Conservation (phyloP, 179 eudicot species). For the Silene vulgaris region DNA sequence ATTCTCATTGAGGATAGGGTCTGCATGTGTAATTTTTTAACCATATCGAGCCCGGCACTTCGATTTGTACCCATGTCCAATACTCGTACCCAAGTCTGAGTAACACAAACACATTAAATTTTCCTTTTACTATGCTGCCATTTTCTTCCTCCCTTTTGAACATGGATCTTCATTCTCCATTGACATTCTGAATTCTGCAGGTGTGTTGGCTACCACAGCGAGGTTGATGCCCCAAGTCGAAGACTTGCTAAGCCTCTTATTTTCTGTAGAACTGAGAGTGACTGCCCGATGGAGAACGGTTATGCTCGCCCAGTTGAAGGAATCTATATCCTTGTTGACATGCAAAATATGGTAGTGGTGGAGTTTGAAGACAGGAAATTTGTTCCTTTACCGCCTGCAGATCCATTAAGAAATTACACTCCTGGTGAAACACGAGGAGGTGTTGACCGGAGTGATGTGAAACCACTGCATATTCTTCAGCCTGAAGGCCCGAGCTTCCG, state of each 20-base stretch:
- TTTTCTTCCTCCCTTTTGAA: background rate
- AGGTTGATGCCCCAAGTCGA: slow-evolving; percentile 83
- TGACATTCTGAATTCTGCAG: slow-evolving; percentile 32
- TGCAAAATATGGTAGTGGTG: slow-evolving; percentile 88
- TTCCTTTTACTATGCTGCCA: background rate
- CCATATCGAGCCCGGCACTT: background rate
- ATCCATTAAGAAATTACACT: slow-evolving; percentile 93
- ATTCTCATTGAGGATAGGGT: no score
- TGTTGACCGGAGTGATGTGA: slow-evolving; percentile 91
- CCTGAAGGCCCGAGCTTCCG: slow-evolving; percentile 99
- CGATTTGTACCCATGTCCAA: background rate
- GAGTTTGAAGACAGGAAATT: slow-evolving; percentile 95
- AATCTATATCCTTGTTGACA: slow-evolving; percentile 82
- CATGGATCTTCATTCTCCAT: background rate
- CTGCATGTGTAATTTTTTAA: background rate
- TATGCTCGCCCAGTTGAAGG: slow-evolving; percentile 99
- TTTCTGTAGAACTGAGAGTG: slow-evolving; percentile 93
- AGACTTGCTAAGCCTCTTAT: slow-evolving; percentile 97
- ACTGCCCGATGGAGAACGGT: slow-evolving; percentile 97
- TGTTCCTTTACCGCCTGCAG: slow-evolving; percentile 94
- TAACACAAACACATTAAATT: background rate
- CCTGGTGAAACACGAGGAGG: slow-evolving; percentile 96
- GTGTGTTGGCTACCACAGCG: slow-evolving; percentile 94
- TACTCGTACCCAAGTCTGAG: background rate
- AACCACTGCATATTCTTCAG: slow-evolving; percentile 73